Percentiles rank a stretch among this genome's conserved stretches.
Evolutionary conservation across 352 stramenopile genomes (phyloP).

Genomic region (Phytopythium montanum): DNA sequence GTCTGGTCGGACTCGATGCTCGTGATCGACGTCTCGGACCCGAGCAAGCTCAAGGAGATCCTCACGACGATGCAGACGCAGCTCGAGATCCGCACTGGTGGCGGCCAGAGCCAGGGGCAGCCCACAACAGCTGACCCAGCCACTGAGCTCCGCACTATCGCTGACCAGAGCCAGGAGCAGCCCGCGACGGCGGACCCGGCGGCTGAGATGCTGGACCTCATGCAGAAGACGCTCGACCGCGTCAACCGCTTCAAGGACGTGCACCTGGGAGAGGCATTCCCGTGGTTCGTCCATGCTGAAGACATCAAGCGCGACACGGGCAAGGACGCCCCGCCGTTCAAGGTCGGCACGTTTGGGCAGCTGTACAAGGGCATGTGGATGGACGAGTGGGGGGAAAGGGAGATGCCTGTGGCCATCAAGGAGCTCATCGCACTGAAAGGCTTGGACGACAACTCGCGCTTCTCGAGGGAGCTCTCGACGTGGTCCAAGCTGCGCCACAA

Average conservation of each 20-base stretch:
- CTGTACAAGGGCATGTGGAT: conserved; percentile 16
- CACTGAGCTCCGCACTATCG: neutral
- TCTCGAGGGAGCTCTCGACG: conserved; percentile 13
- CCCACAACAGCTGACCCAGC: too few relatives aligned
- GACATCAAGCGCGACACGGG: conserved; percentile 4
- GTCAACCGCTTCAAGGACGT: conserved; percentile 8
- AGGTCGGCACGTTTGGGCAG: conserved; percentile 7
- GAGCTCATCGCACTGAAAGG: conserved; percentile 16
- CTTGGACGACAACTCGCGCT: neutral
- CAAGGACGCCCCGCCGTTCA: conserved; percentile 10
- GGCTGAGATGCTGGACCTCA: conserved; percentile 9
- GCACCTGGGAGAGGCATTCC: conserved; percentile 12
- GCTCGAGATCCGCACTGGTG: neutral
- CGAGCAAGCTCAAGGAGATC: conserved; percentile 18
- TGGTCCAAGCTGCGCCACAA: conserved; percentile 24
- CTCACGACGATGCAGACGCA: conserved; percentile 11
- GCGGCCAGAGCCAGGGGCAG: neutral
- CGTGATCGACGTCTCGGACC: conserved; percentile 11
- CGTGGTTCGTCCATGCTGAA: conserved; percentile 22
- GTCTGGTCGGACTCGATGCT: conserved; percentile 7
- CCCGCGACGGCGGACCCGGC: neutral
- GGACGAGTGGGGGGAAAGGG: conserved; percentile 1
- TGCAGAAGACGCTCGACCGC: conserved; percentile 9
- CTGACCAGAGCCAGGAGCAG: neutral
- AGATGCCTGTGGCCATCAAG: neutral